These are phyloP conservation scores for Teunomyces aglyptinius DNA, from an alignment of 805 yeast species.

Conservation along the genomic window DNA sequence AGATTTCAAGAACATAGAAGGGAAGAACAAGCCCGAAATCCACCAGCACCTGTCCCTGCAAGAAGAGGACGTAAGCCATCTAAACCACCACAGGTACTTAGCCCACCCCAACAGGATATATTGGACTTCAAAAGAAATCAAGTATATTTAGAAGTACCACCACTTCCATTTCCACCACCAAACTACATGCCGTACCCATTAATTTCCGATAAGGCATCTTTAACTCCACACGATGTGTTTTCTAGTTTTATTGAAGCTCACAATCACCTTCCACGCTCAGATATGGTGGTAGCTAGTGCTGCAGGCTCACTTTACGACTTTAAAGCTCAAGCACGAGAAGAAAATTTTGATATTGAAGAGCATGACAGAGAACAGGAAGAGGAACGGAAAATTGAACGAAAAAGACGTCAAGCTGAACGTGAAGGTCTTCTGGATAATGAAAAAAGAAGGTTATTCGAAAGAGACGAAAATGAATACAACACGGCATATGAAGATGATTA, in stretches of 20 bases:
- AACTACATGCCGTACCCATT: conserved; percentile 45
- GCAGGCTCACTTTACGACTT: conserved; percentile 43
- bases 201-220: conserved; percentile 31
- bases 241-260: conserved; percentile 34
- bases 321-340: conserved; percentile 30
- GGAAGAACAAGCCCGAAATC: not conserved
- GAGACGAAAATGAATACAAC: conserved; percentile 7
- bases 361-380: conserved; percentile 11
- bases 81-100: not conserved
- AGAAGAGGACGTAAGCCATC: conserved; percentile 9
- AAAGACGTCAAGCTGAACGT: conserved; percentile 7
- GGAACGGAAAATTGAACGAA: conserved; percentile 4
- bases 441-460: conserved; percentile 8
- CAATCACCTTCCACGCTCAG: conserved; percentile 36
- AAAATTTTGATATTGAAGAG: conserved; percentile 26
- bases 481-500: conserved; percentile 12
- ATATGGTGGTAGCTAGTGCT: conserved; percentile 47
- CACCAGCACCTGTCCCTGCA: conserved; percentile 4
- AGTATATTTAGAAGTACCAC: conserved; percentile 27
- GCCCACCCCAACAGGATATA: not conserved
- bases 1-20: not conserved
- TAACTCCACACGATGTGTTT: conserved; percentile 38
- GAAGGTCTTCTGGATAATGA: conserved; percentile 1
- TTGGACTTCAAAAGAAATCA: not conserved
- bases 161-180: conserved; percentile 46